Evolutionary conservation across 2,329 filamentous ascomycete species (phyloP).

Genomic region (Xylaria sp.): DNA sequence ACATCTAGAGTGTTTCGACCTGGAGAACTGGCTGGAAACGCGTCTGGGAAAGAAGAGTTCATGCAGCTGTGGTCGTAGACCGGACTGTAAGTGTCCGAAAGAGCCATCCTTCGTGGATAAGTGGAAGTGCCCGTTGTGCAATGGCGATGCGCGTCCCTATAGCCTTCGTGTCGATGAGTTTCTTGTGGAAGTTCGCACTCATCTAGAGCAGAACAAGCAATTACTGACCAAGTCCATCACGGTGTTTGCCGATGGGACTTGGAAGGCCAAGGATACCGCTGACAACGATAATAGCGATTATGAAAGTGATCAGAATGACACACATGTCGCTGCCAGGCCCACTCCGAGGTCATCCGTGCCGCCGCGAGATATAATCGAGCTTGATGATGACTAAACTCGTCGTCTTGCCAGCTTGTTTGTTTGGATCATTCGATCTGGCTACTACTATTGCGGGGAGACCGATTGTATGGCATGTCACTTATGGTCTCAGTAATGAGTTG

Average conservation of each 20-base stretch:
- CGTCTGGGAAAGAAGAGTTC: constrained; percentile 44
- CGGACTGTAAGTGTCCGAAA: constrained; percentile 36
- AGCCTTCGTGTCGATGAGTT: constrained; percentile 70
- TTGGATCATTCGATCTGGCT: neutral
- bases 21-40: constrained; percentile 71
- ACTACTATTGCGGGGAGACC: neutral
- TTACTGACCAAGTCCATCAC: constrained; percentile 55
- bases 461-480: neutral
- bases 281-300: constrained; percentile 31
- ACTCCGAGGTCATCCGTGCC: constrained; percentile 15
- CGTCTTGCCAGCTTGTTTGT: neutral
- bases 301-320: constrained; percentile 30
- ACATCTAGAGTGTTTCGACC: constrained; percentile 86
- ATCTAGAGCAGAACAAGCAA: constrained; percentile 45
- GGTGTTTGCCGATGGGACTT: constrained; percentile 59
- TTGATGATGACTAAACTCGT: constrained; percentile 17
- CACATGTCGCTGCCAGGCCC: constrained; percentile 10
- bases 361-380: constrained; percentile 21
- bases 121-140: constrained; percentile 86
- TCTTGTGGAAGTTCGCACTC: constrained; percentile 54
- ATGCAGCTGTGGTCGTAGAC: constrained; percentile 33
- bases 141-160: constrained; percentile 67
- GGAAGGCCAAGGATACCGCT: constrained; percentile 45
- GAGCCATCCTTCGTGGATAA: constrained; percentile 59
- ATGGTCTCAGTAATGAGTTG: neutral